Base-by-base conservation (phyloP, 2,329 filamentous ascomycete species). In the Hypomyces perniciosus region DNA sequence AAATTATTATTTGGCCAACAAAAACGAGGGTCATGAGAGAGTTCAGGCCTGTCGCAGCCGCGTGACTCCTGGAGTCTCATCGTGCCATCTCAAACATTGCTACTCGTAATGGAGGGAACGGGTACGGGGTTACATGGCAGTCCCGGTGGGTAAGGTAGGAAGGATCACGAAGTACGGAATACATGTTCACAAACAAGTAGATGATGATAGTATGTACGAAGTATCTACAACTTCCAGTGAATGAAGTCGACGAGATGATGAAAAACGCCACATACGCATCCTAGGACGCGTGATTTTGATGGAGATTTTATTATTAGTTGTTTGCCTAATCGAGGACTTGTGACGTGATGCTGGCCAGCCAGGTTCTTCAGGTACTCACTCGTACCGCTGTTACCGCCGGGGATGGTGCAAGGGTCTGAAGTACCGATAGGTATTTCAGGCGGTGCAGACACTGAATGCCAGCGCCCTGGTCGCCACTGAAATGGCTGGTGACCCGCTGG, bases 401-500 rank as follows among this genome's bases (percentile, higher is more conserved):
- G 20, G 20, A 20, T 20, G 20, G 20, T 20, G 20, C 20, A 20
- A 20, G 20, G 20, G 20, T 20, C 20, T 20, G 12, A 35, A 35
- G 33, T 35, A 35, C 33, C 33, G 33, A 12, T 12, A 35, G 8
- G 33, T 35, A 35, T 12, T 12, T 35, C 33, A 20, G 20, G 20
- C 20, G 12, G 33, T 8, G 33, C 33, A 27, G 13, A 13, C 41
- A 6, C 13, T 30, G 27, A 30, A 27, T 8, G 41, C 41, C 27
- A 20, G 10, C 37, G 7, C 8, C 8, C 8, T 39, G 37, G 37
- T 39, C 4, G 9, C 37, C 13, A 20, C 44, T 48, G 45, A 38
- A 48, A 37, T 34, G 44, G 38, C 20, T 41, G 13, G 38, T 41
- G 38, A 26, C 38, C 38, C 38, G 38, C 38, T 50, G 44, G 34